Conservation (phyloP, 352 stramenopile genomes). For the Achlya hypogyna region DNA sequence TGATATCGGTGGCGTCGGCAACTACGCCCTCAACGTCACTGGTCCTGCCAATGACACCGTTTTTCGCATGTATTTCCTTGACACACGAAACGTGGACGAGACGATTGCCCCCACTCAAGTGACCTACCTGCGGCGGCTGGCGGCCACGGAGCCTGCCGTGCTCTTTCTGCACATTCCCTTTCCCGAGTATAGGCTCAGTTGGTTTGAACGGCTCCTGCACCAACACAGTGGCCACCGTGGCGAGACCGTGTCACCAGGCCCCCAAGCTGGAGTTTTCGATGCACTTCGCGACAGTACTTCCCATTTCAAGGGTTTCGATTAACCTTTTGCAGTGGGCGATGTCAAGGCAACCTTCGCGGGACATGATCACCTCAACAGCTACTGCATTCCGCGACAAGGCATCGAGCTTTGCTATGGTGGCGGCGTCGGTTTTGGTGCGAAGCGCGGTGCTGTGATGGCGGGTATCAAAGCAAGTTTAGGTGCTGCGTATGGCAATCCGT, state of each 20-base stretch:
- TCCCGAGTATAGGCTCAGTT: conserved; percentile 30
- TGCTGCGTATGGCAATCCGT: neutral
- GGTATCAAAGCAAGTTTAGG: neutral
- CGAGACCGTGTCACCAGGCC: conserved; percentile 29
- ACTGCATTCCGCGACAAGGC: conserved; percentile 34
- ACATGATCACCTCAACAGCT: conserved; percentile 57
- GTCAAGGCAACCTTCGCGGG: conserved; percentile 52
- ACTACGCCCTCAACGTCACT: conserved; percentile 45
- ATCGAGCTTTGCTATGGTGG: conserved; percentile 53
- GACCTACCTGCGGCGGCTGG: conserved; percentile 32
- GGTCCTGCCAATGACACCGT: conserved; percentile 28
- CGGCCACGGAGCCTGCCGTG: conserved; percentile 27
- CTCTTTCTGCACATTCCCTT: conserved; percentile 67
- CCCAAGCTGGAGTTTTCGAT: conserved; percentile 35
- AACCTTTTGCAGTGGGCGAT: conserved; percentile 28
- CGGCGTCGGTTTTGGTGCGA: conserved; percentile 33
- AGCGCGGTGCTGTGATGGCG: neutral
- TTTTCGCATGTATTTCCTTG: conserved; percentile 59
- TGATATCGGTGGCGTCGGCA: conserved; percentile 35
- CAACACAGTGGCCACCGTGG: conserved; percentile 29
- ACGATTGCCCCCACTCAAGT: conserved; percentile 46
- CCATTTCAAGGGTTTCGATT: neutral
- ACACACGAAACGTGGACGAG: conserved; percentile 35
- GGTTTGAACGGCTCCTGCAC: neutral
- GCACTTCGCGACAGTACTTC: conserved; percentile 29